These are phyloP conservation scores for Solanum chiquidenum DNA, from an alignment of 257 asterid genomes.

Conservation along the genomic window DNA sequence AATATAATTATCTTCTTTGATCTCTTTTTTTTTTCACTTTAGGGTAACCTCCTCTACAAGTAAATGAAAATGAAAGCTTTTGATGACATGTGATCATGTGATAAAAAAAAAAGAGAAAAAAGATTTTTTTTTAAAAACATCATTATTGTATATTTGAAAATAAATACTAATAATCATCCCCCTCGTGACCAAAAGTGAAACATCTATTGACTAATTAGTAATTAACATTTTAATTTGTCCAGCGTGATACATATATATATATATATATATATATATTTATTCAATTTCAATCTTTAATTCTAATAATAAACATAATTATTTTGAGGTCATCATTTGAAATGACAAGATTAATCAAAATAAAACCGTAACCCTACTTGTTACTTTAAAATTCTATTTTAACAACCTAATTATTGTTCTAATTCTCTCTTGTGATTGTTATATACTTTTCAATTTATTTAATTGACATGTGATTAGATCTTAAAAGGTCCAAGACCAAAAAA, in stretches of 20 bases:
- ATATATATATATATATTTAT: neutral
- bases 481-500: neutral
- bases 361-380: neutral
- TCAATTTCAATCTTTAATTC: neutral
- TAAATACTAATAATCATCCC: neutral
- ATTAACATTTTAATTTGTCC: neutral
- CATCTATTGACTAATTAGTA: neutral
- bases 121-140: neutral
- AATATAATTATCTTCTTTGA: neutral
- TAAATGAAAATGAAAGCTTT: conserved; percentile 1
- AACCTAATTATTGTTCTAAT: neutral
- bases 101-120: neutral
- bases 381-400: neutral
- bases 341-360: neutral
- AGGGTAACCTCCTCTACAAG: conserved; percentile 8
- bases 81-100: conserved; percentile 9
- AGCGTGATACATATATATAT: neutral
- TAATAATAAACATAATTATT: neutral
- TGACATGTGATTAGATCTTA: neutral
- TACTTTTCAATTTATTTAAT: neutral
- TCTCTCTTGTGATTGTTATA: neutral
- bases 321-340: neutral
- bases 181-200: conserved; percentile 9
- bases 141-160: neutral
- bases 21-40: neutral